These are phyloP conservation scores for Dipteronia sinensis DNA, from an alignment of 345 rosid species.

Conservation along the genomic window DNA sequence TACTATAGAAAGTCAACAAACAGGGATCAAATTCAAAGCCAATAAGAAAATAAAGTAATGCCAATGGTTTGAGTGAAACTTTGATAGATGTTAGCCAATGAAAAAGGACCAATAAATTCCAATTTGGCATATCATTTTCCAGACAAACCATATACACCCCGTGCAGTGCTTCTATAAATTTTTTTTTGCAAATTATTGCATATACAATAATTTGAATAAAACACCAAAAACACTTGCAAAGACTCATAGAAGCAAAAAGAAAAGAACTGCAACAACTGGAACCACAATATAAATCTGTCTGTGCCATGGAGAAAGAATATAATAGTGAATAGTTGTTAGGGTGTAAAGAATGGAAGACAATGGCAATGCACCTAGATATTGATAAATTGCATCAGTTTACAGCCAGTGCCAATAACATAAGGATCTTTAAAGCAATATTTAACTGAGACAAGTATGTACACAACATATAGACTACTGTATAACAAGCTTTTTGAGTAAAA, in stretches of 20 bases:
- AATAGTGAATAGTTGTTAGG: background rate
- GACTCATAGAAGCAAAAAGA: background rate
- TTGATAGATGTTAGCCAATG: background rate
- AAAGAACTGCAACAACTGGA: background rate
- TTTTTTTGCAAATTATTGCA: background rate
- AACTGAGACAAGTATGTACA: slow-evolving; percentile 4
- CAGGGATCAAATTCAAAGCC: background rate
- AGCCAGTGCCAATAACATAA: background rate
- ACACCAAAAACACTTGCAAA: background rate
- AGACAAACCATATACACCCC: background rate
- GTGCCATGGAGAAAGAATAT: background rate
- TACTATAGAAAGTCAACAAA: background rate
- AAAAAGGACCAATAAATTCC: background rate
- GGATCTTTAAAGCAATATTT: background rate
- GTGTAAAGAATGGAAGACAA: background rate
- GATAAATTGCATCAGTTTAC: background rate
- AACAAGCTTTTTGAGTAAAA: background rate
- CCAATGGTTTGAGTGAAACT: background rate
- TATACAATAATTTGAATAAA: background rate
- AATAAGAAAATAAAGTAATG: background rate
- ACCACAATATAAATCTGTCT: background rate
- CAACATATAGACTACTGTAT: background rate
- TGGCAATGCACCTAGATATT: background rate
- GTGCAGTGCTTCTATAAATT: background rate
- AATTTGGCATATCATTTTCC: background rate